Conservation (phyloP, 2,329 filamentous ascomycete species). For the Orbilia brochopaga region DNA sequence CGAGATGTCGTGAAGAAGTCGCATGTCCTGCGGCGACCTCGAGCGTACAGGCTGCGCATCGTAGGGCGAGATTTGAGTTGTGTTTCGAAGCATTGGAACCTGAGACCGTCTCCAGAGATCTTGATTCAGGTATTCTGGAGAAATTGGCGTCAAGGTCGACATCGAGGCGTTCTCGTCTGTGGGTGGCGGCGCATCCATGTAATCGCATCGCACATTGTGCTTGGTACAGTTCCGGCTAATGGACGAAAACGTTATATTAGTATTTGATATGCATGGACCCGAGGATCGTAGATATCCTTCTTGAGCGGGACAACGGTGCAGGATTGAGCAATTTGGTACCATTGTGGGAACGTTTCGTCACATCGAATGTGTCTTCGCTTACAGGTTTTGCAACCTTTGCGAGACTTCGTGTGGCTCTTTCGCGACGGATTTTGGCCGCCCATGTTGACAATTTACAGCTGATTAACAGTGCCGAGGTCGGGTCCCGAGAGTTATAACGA, state of each 20-base stretch:
- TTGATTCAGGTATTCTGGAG: constrained; percentile 80
- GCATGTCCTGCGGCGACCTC: constrained; percentile 77
- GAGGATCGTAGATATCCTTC: constrained; percentile 45
- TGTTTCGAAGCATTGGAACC: constrained; percentile 79
- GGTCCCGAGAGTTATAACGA: not conserved
- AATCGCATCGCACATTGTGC: constrained; percentile 97
- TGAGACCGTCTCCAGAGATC: constrained; percentile 80
- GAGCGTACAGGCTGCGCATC: constrained; percentile 75
- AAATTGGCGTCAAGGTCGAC: constrained; percentile 62
- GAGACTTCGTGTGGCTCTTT: constrained; percentile 95
- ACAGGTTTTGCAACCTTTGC: constrained; percentile 97
- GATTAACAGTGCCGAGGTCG: constrained; percentile 3
- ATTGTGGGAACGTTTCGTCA: constrained; percentile 97
- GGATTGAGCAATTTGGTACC: constrained; percentile 64
- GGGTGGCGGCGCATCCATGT: constrained; percentile 78
- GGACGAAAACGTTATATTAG: constrained; percentile 35
- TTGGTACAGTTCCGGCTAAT: constrained; percentile 94
- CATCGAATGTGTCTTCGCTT: constrained; percentile 97
- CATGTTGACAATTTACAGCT: constrained; percentile 18
- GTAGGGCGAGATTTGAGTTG: constrained; percentile 83
- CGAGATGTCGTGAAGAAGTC: constrained; percentile 88
- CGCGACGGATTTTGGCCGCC: constrained; percentile 57
- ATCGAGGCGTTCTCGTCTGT: constrained; percentile 56
- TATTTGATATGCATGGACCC: constrained; percentile 22
- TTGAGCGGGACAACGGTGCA: constrained; percentile 25